Conservation (phyloP, 2,329 filamentous ascomycete genomes). For the Cylindrodendrum hubeiense region DNA sequence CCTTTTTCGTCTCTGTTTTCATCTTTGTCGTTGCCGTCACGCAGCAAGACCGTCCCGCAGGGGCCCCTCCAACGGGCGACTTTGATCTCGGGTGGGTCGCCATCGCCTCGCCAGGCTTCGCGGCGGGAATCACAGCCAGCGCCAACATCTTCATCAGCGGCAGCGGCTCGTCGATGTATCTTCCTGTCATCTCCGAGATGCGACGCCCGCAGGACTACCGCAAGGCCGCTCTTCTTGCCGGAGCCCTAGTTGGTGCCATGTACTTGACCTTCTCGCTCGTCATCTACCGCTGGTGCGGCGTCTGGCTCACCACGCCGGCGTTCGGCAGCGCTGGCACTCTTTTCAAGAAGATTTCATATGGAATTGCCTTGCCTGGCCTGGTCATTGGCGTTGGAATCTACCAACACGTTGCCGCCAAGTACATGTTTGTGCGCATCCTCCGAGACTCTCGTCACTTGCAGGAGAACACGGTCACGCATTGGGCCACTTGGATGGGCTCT, state of each 20-base stretch:
- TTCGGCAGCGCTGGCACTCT: slow-evolving; percentile 45
- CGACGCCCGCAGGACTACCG: slow-evolving; percentile 37
- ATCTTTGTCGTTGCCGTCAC: slow-evolving; percentile 62
- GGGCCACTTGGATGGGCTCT: slow-evolving; percentile 41
- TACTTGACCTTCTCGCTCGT: slow-evolving; percentile 48
- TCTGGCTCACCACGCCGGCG: slow-evolving; percentile 46
- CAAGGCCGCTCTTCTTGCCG: slow-evolving; percentile 41
- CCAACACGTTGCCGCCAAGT: slow-evolving; percentile 51
- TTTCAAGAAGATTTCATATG: slow-evolving; percentile 50
- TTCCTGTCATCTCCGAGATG: slow-evolving; percentile 68
- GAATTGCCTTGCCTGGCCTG: slow-evolving; percentile 46
- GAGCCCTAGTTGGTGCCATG: slow-evolving; percentile 40
- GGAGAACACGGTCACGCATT: slow-evolving; percentile 42
- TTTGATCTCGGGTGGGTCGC: slow-evolving; percentile 67
- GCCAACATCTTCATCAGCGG: slow-evolving; percentile 67
- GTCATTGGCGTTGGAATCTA: slow-evolving; percentile 49
- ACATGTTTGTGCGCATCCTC: slow-evolving; percentile 45
- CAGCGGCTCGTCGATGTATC: slow-evolving; percentile 52
- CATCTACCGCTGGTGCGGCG: slow-evolving; percentile 47
- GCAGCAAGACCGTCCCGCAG: slow-evolving; percentile 64
- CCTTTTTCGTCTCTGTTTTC: slow-evolving; percentile 67
- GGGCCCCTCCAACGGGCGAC: slow-evolving; percentile 65
- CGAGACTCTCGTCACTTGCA: slow-evolving; percentile 44
- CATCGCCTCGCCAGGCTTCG: slow-evolving; percentile 65
- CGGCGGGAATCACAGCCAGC: slow-evolving; percentile 64